Conservation (phyloP, 2,329 filamentous ascomycete genomes). For the Paecilomyces niveus region DNA sequence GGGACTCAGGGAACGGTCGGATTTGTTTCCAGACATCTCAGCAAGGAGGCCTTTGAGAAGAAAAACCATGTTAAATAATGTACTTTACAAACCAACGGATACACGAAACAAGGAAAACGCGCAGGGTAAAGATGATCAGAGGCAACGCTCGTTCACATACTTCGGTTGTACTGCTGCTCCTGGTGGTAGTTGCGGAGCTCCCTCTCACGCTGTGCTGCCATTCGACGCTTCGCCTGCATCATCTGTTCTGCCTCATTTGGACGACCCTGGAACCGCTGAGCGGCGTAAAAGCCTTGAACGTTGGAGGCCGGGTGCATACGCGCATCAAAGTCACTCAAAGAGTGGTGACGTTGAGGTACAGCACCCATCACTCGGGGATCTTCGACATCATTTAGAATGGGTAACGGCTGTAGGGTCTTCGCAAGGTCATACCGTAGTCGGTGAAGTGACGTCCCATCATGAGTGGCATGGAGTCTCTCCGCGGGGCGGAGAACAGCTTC, state of each 20-base stretch:
- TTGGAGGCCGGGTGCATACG: slow-evolving; percentile 69
- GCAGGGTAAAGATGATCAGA: slow-evolving; percentile 28
- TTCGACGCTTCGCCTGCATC: slow-evolving; percentile 98
- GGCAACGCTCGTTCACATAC: slow-evolving; percentile 49
- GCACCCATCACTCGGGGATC: slow-evolving; percentile 63
- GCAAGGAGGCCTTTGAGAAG: slow-evolving; percentile 53
- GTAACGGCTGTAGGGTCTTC: slow-evolving; percentile 12
- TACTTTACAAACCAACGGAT: slow-evolving; percentile 38
- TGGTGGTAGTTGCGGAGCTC: slow-evolving; percentile 99
- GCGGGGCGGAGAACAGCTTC: slow-evolving; percentile 69
- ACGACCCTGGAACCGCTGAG: slow-evolving; percentile 82
- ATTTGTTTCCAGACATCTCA: slow-evolving; percentile 68
- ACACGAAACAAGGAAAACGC: slow-evolving; percentile 30
- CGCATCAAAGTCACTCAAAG: slow-evolving; percentile 75
- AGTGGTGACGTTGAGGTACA: slow-evolving; percentile 68
- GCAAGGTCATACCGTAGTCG: slow-evolving; percentile 51
- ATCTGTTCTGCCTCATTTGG: slow-evolving; percentile 94
- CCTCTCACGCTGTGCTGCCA: slow-evolving; percentile 97
- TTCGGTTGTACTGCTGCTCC: slow-evolving; percentile 99
- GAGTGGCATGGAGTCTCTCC: slow-evolving; percentile 73
- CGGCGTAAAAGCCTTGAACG: slow-evolving; percentile 88
- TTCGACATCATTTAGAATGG: slow-evolving; percentile 32
- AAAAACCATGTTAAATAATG: slow-evolving; percentile 37
- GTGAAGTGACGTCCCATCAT: slow-evolving; percentile 52
- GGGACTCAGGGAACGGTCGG: slow-evolving; percentile 78